Percentiles rank a stretch among this genome's conserved stretches.
Evolutionary conservation across 2,329 filamentous ascomycete species (phyloP).

Genomic region (Paracoccidioides brasiliensis): DNA sequence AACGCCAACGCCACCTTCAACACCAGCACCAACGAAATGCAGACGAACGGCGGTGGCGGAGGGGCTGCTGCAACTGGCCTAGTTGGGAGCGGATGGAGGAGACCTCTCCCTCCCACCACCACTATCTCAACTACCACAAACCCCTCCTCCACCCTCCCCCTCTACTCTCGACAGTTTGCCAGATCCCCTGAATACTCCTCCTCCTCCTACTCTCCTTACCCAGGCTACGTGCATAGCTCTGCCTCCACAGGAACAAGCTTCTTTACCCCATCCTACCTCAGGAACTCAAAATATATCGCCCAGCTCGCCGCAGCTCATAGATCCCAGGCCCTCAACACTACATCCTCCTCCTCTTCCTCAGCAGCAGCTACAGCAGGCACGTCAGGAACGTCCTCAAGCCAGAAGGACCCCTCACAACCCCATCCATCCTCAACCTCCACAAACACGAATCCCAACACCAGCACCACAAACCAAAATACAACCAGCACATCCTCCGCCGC

Average conservation of each 20-base stretch:
- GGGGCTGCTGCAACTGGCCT: constrained; percentile 12
- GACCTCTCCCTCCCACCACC: constrained; percentile 11
- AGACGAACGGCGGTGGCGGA: constrained; percentile 29
- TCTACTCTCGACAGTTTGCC: constrained; percentile 37
- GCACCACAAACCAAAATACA: neutral
- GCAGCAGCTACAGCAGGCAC: neutral
- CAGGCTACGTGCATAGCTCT: constrained; percentile 12
- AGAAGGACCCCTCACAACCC: neutral
- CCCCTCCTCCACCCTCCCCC: constrained; percentile 20
- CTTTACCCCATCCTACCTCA: constrained; percentile 75
- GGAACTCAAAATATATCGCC: constrained; percentile 62
- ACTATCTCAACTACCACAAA: neutral
- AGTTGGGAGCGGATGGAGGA: constrained; percentile 29
- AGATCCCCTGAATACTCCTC: constrained; percentile 11
- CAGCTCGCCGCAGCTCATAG: constrained; percentile 59
- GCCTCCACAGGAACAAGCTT: constrained; percentile 36
- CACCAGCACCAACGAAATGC: constrained; percentile 28
- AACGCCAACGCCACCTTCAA: constrained; percentile 16
- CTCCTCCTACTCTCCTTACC: constrained; percentile 7
- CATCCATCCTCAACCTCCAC: constrained; percentile 8
- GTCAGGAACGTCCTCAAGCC: neutral
- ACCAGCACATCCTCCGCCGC: neutral
- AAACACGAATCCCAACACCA: constrained; percentile 17
- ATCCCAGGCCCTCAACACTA: constrained; percentile 41
- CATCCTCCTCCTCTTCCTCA: constrained; percentile 21